Evolutionary conservation across 2,329 filamentous ascomycete species (phyloP).

Genomic region (Gnomoniopsis sp.): DNA sequence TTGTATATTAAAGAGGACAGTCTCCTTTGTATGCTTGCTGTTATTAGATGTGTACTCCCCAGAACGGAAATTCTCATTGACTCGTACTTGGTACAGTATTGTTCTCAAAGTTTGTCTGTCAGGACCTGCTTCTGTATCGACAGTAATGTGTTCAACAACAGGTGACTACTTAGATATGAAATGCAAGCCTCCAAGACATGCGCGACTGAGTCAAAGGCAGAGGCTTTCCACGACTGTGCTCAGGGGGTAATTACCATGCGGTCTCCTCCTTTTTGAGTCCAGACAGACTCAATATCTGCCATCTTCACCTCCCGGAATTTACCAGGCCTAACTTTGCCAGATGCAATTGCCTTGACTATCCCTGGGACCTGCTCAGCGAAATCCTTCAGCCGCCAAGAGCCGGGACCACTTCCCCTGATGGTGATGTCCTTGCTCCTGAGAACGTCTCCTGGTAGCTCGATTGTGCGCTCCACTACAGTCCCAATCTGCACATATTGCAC

Average conservation of each 20-base stretch:
- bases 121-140: too few species aligned
- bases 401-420: constrained; percentile 42
- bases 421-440: constrained; percentile 48
- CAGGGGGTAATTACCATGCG: neutral
- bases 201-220: too few species aligned
- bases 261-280: neutral
- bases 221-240: neutral
- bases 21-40: too few species aligned
- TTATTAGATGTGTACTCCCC: too few species aligned
- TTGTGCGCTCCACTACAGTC: constrained; percentile 33
- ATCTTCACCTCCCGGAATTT: constrained; percentile 27
- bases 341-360: constrained; percentile 29
- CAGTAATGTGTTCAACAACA: too few species aligned
- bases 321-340: constrained; percentile 29
- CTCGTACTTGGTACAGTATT: too few species aligned
- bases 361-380: constrained; percentile 27
- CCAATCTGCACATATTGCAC: constrained; percentile 54
- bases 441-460: constrained; percentile 37
- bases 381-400: constrained; percentile 35
- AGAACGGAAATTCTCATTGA: too few species aligned
- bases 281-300: constrained; percentile 5
- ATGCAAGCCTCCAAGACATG: too few species aligned
- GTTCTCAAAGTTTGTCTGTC: too few species aligned
- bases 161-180: too few species aligned
- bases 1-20: too few species aligned